phyloP scores from a whole-genome alignment of 306 rosid species.

The Albizia julibrissin region DNA sequence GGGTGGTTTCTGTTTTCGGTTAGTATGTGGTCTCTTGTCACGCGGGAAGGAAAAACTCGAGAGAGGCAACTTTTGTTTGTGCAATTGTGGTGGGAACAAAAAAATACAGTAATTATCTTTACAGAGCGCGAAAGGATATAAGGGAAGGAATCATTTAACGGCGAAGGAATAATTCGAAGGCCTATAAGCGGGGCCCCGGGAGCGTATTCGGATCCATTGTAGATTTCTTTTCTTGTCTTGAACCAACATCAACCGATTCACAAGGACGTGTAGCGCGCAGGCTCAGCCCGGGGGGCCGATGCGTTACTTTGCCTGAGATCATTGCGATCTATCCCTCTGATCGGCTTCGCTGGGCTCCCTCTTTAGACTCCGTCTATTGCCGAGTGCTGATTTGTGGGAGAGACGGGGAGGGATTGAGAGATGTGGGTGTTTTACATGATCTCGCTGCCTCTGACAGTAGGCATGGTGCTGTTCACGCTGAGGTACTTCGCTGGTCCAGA shows the following conservation, averaged over 20 bases:
- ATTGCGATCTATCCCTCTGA: constrained; percentile 20
- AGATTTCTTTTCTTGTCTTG: background rate
- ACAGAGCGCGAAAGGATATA: background rate
- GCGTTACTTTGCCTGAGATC: background rate
- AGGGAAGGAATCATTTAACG: background rate
- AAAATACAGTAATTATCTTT: background rate
- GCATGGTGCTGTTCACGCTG: constrained; percentile 80
- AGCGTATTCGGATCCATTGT: background rate
- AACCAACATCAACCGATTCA: background rate
- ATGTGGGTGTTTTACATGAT: constrained; percentile 99
- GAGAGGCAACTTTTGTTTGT: background rate
- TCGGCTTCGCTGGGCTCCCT: constrained; percentile 3
- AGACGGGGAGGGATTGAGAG: background rate
- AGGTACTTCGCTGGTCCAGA: constrained; percentile 81
- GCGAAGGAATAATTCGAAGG: background rate
- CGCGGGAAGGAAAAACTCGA: too few species aligned
- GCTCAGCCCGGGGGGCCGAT: constrained; percentile 20
- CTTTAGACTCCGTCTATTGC: background rate
- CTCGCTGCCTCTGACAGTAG: constrained; percentile 84
- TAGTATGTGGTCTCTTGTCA: background rate
- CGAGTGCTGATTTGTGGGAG: background rate
- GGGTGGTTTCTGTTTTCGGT: background rate
- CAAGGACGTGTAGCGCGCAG: constrained; percentile 3
- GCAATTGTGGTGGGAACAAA: background rate
- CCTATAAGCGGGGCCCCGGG: background rate